Percentiles rank a stretch among this genome's conserved stretches.
phyloP scores from a whole-genome alignment of 2,329 filamentous ascomycete genomes.

The Pyricularia grisea region DNA sequence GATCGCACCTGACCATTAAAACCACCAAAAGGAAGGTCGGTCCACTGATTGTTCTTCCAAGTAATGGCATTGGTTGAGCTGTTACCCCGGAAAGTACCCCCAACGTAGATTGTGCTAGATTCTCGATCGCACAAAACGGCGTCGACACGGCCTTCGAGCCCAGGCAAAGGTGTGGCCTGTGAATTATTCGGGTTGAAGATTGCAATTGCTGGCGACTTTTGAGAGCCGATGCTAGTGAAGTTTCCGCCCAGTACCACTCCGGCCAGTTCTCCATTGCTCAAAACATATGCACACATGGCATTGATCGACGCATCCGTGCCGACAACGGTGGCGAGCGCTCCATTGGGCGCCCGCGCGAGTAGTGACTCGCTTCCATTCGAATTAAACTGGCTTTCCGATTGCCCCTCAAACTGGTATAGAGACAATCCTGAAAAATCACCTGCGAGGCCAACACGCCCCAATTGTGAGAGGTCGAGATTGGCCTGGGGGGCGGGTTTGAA shows the following conservation, averaged over 20 bases:
- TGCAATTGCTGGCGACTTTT: conserved; percentile 69
- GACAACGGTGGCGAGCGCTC: conserved; percentile 65
- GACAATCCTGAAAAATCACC: conserved; percentile 91
- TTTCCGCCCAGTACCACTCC: conserved; percentile 85
- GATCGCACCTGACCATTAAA: conserved; percentile 89
- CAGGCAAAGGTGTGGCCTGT: conserved; percentile 63
- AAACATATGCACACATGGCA: conserved; percentile 74
- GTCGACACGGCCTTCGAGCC: conserved; percentile 74
- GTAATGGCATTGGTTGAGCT: conserved; percentile 87
- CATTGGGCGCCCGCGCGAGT: conserved; percentile 75
- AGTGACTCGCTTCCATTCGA: conserved; percentile 76
- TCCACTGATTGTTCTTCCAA: conserved; percentile 66
- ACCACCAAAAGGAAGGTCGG: conserved; percentile 77
- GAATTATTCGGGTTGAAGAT: conserved; percentile 68
- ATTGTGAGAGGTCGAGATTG: conserved; percentile 66
- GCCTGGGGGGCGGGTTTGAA: conserved; percentile 56
- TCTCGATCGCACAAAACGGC: conserved; percentile 73
- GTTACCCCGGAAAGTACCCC: conserved; percentile 69
- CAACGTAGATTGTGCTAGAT: conserved; percentile 76
- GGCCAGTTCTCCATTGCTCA: conserved; percentile 54
- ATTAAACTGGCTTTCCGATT: conserved; percentile 57
- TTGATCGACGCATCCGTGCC: conserved; percentile 76
- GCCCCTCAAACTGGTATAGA: conserved; percentile 75
- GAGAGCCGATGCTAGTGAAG: conserved; percentile 80
- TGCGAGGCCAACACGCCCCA: conserved; percentile 77